Base-by-base conservation (phyloP, 2,329 filamentous ascomycete genomes). In the Dactylellina sp. region DNA sequence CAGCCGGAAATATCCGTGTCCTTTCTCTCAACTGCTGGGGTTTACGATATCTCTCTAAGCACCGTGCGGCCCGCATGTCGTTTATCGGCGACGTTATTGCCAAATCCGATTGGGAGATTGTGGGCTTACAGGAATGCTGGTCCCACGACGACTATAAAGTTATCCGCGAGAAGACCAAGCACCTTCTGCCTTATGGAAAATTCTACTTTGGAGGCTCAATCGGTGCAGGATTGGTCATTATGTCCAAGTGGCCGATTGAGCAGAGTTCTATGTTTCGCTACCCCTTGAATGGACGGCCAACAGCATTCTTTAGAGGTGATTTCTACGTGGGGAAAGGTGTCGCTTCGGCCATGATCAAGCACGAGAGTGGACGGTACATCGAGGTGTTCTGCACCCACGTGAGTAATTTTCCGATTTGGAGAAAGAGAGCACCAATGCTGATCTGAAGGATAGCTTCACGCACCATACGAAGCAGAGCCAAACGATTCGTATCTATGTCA, bases 11-110 rank as follows among this genome's bases (percentile, higher is more conserved):
- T 82, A 80, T 98, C 80, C 89, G 91, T 79, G 85, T 98, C 77
- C 83, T 97, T 76, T 95, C 92, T 2, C 87, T 97, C 81, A 99
- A 99, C 82, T 97, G 93, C 87, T 98, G 95, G 94, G 95, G 95
- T 57, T 88, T 98, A 75, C 94, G 96, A 79, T 92, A 88, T 83
- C 85, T 98, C 79, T 89, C 93, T 57, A 89, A 89, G 77, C 87
- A 91, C 77, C 91, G 93, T 77, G 84, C 86, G 76, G 89, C 91
- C 78, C 91, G 95, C 46, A 86, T 98, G 81, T 97, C 98, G 79
- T 94, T 92, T 61, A 88, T 86, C 76, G 90, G 91, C 76, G 86
- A 98, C 76, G 90, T 92, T 76, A 81, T 84, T 44, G 85, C 88
- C 66, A 82, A 85, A 16, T 91, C 91, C 0, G 80, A 86, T 7